Evolutionary conservation across 1,284 basidiomycete genomes (phyloP), one percentile per base, ranked within the genome.

Genomic region (Ustilago vetiveriae): DNA sequence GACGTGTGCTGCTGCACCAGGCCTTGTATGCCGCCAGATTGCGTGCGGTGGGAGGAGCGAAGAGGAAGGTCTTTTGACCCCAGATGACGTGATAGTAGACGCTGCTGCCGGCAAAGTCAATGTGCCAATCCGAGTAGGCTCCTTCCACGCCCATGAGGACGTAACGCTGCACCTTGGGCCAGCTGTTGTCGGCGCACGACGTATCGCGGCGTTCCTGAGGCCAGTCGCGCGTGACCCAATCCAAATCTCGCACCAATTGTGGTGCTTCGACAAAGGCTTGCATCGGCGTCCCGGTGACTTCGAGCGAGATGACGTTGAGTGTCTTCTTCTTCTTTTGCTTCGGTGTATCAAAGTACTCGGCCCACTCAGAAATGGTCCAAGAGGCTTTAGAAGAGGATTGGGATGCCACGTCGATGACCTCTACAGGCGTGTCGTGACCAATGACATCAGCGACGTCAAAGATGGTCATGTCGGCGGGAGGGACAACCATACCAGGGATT

Each of bases 141-240:
- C 87, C 86, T 21, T 85, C 85, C 14, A 88, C 90, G 48, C 92
- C 90, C 92, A 98, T 97, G 63, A 98, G 84, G 78, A 94, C 96
- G 82, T 98, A 98, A 39, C 96, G 84, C 79, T 96, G 93, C 5
- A 98, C 95, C 76, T 96, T 95, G 6, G 95, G 95, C 82, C 92
- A 97, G 40, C 71, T 59, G 29, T 72, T 72, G 19, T 73, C 72
- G 17, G 58, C 52, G 41, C 49, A 55, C 3, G 46, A 36, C 9
- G 33, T n/a, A 17, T 67, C 66, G 10, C 77, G 81, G 33, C 76
- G 66, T 39, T 79, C 65, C 39, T 52, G 23, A 0, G 92, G 92
- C 95, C 95, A 98, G 82, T 89, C 92, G 71, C 90, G 92, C 79
- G 96, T 92, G 10, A 97, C 94, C 95, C 95, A 98, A 77, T 97